phyloP scores from a whole-genome alignment of 257 asterid genomes.

The Avicennia marina region DNA sequence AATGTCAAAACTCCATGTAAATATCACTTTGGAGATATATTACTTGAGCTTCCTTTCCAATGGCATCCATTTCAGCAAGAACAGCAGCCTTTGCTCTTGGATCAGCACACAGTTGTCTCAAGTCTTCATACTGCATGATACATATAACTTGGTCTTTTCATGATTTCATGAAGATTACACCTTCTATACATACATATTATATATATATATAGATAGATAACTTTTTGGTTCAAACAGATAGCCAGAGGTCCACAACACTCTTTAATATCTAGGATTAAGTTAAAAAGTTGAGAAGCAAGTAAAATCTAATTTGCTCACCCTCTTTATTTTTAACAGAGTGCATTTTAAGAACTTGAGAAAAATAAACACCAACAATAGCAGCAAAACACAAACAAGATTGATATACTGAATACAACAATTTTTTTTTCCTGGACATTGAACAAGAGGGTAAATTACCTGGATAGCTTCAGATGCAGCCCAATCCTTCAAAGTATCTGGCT shows the following conservation, averaged over 20 bases:
- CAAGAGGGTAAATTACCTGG: constrained; percentile 48
- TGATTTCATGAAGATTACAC: not conserved
- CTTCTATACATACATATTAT: not conserved
- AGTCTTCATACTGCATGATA: constrained; percentile 52
- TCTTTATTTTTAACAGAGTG: too few relatives aligned
- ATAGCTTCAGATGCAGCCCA: constrained; percentile 92
- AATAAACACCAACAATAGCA: too few relatives aligned
- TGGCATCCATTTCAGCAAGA: constrained; percentile 86
- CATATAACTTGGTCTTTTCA: not conserved
- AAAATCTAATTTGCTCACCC: too few relatives aligned
- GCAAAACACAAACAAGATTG: too few relatives aligned
- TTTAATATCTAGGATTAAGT: too few relatives aligned
- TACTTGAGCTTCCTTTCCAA: constrained; percentile 91
- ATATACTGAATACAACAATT: too few relatives aligned
- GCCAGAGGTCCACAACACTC: too few relatives aligned
- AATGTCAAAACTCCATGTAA: not conserved
- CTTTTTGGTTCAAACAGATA: not conserved
- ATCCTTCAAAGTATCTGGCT: constrained; percentile 69
- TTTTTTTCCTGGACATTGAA: too few relatives aligned
- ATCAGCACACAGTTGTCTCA: constrained; percentile 67
- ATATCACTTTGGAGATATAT: not conserved
- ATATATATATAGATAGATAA: not conserved
- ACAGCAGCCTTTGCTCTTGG: constrained; percentile 86
- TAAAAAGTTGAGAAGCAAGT: not conserved
- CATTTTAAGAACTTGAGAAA: too few relatives aligned